Evolutionary conservation across 148 eudicot species (phyloP), one percentile per base, ranked within the genome.

Genomic region (Amaranthus cruentus): DNA sequence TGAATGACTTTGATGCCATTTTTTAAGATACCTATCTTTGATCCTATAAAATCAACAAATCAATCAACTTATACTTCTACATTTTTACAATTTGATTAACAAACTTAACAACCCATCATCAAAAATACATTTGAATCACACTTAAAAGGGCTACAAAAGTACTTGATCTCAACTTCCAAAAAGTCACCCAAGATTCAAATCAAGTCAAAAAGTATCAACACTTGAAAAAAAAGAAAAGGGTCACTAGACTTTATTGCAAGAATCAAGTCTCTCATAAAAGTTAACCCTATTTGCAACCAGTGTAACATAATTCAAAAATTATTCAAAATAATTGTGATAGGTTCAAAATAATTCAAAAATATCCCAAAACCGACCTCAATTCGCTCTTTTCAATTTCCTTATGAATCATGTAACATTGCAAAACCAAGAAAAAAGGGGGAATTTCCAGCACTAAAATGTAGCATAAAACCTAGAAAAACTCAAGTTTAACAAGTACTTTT

Each of bases 1-100:
- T 90, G 72, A 93, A 87, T 9, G 98, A 83, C 81, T 67, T 93
- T 2, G 92, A 85, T 5, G 84, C 83, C 93, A 91, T 89, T 50
- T 55, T 50, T 55, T 3, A 7, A 75, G 51, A 61, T 62, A 51
- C 14, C 70, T 71, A 71, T 63, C 59, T 48, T 55, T 8, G 42
- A 66, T 55, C 76, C 78, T 63, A 57, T 46, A 73, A 4, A 53
- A 10, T 15, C 60, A 64, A 55, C 65, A 70, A 64, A 10, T 50
- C 21, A 4, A n/a, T 52, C 6, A 63, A 73, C 11, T 21, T 7
- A 62, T 13, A 13, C 28, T 47, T 18, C 0, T 15, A 18, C 62
- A 74, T 9, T 46, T 28, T 18, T 63, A 38, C 60, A 48, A 11
- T 0, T 38, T 7, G 21, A 52, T 51, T 28, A 10, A 73, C 62